These are phyloP conservation scores for Porphyridium purpureum DNA, from an alignment of 23 red algal species.

Conservation along the genomic window DNA sequence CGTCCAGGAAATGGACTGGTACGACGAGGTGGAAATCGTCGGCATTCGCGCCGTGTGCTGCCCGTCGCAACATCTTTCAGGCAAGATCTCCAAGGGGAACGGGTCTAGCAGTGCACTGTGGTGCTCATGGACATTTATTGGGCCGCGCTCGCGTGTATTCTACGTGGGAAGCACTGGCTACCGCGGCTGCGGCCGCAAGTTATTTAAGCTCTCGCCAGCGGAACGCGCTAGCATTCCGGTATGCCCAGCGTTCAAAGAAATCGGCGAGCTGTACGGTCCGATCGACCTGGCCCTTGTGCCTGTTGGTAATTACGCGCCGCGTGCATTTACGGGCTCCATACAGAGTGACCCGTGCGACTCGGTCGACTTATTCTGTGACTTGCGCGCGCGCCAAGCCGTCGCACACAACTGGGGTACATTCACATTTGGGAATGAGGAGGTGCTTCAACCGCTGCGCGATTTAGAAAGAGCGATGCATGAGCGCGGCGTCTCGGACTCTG, in stretches of 20 bases:
- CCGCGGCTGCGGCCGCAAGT: too few relatives aligned
- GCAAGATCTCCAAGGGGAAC: background rate
- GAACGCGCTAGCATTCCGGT: too few relatives aligned
- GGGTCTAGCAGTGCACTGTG: background rate
- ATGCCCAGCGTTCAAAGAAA: too few relatives aligned
- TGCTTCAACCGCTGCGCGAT: background rate
- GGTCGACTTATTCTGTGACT: background rate
- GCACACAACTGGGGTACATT: background rate
- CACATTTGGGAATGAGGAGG: background rate
- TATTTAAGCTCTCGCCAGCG: too few relatives aligned
- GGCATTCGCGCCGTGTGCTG: background rate
- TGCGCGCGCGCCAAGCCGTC: background rate
- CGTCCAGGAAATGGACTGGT: conserved; percentile 3
- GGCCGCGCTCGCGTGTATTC: background rate
- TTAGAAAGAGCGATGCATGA: background rate
- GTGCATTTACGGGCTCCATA: background rate
- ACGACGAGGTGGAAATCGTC: background rate
- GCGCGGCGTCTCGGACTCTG: background rate
- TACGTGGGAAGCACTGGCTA: background rate
- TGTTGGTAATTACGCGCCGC: background rate
- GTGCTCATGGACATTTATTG: background rate
- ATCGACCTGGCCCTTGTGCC: background rate
- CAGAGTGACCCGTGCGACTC: background rate
- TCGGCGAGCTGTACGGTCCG: background rate
- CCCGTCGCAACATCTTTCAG: background rate